Evolutionary conservation across 2,329 filamentous ascomycete genomes (phyloP).

Genomic region (Alternaria incomplexa): DNA sequence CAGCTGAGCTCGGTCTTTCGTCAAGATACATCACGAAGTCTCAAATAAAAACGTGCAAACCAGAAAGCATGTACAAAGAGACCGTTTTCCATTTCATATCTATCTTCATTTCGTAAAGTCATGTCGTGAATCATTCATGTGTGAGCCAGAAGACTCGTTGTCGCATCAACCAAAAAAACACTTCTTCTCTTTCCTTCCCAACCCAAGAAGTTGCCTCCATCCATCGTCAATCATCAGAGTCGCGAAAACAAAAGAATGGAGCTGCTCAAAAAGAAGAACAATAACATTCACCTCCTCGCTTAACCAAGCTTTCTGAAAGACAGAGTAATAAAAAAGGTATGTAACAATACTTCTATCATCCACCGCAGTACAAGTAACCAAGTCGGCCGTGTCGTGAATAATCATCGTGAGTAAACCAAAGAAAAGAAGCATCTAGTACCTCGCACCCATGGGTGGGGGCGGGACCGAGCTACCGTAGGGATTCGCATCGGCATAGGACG

Average conservation of each 20-base stretch:
- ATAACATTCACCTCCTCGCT: background rate
- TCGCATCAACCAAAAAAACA: conserved; percentile 2
- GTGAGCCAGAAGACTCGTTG: conserved; percentile 12
- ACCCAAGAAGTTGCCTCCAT: background rate
- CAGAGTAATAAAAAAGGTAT: background rate
- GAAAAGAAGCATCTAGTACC: conserved; percentile 33
- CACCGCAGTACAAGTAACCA: background rate
- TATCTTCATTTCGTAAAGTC: conserved; percentile 9
- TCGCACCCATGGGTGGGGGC: conserved; percentile 49
- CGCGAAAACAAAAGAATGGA: background rate
- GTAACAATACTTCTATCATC: conserved; percentile 2
- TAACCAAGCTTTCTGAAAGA: background rate
- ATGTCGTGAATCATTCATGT: conserved; percentile 12
- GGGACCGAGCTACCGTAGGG: conserved; percentile 51
- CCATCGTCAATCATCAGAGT: background rate
- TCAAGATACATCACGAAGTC: background rate
- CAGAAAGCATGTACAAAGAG: background rate
- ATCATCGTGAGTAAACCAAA: background rate
- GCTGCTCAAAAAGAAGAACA: background rate
- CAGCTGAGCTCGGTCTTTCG: background rate
- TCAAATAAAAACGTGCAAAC: background rate
- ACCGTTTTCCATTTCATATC: conserved; percentile 6
- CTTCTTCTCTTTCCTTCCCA: background rate
- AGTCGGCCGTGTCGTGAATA: background rate
- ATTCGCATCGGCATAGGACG: conserved; percentile 53